Evolutionary conservation across 2,329 filamentous ascomycete genomes (phyloP).

Genomic region (Fusarium staphyleae): DNA sequence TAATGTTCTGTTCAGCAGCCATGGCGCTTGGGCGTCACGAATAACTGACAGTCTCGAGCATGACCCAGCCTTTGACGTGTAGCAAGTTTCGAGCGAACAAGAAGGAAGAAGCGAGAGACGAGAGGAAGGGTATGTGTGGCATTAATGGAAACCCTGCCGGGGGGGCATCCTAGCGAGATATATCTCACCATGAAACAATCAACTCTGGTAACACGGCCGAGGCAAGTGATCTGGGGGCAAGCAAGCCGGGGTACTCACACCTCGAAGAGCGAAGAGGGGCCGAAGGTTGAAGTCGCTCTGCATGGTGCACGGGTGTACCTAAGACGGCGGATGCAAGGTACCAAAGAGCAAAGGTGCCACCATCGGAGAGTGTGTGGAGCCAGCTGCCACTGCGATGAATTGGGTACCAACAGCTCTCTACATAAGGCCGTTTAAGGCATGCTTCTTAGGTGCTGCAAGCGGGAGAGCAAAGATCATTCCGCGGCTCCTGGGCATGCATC

Average conservation of each 20-base stretch:
- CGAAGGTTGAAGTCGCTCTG: constrained; percentile 19
- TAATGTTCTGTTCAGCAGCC: constrained; percentile 40
- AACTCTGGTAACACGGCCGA: constrained; percentile 11
- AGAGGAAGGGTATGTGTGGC: constrained; percentile 1
- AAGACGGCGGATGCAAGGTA: constrained; percentile 37
- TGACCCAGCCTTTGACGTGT: constrained; percentile 21
- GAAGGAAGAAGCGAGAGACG: constrained; percentile 1
- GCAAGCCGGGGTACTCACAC: constrained; percentile 17
- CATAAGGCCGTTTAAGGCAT: constrained; percentile 18
- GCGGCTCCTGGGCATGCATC: constrained; percentile 22
- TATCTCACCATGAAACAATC: constrained; percentile 24
- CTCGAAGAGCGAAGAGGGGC: constrained; percentile 12
- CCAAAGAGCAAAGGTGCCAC: constrained; percentile 24
- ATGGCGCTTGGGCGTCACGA: constrained; percentile 42
- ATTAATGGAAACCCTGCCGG: constrained; percentile 2
- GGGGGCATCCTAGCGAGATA: constrained; percentile 29
- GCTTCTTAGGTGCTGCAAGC: constrained; percentile 12
- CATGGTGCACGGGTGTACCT: constrained; percentile 17
- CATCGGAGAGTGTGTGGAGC: constrained; percentile 19
- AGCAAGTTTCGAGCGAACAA: constrained; percentile 2
- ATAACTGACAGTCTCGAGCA: constrained; percentile 27
- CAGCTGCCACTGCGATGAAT: constrained; percentile 23
- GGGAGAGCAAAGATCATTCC: constrained; percentile 29
- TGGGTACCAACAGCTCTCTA: constrained; percentile 18
- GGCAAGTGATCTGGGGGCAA: constrained; percentile 14